Evolutionary conservation across 192 early-diverging fungal species (phyloP).

Genomic region (Cetraspora pellucida): DNA sequence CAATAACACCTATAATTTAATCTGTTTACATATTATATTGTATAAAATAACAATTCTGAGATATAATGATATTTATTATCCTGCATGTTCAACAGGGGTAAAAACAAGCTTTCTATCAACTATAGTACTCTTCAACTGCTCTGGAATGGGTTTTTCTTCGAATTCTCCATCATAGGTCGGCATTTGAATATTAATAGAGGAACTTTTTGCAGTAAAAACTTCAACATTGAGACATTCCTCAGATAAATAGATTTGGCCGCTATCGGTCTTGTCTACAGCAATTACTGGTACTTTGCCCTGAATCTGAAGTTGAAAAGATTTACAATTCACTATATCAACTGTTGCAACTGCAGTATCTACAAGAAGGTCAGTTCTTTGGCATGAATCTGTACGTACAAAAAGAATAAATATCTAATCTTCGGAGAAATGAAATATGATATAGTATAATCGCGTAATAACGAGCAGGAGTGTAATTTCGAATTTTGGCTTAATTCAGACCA

Average conservation of each 20-base stretch:
- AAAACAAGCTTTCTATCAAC: conserved; percentile 81
- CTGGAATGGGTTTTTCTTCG: conserved; percentile 85
- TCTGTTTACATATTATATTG: too few relatives aligned
- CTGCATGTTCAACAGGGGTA: conserved; percentile 82
- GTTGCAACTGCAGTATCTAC: conserved; percentile 83
- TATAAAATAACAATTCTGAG: too few relatives aligned
- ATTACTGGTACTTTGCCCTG: conserved; percentile 82
- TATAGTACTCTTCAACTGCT: conserved; percentile 91
- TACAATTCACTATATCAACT: conserved; percentile 89
- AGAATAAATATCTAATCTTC: neutral
- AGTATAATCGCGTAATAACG: too few relatives aligned
- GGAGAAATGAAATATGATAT: neutral
- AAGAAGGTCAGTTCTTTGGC: conserved; percentile 84
- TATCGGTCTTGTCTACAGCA: conserved; percentile 91
- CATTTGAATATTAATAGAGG: conserved; percentile 86
- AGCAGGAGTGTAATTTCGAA: too few relatives aligned
- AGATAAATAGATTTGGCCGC: conserved; percentile 87
- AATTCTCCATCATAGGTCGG: conserved; percentile 63
- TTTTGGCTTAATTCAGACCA: too few relatives aligned
- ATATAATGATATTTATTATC: too few relatives aligned
- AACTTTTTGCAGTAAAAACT: conserved; percentile 92
- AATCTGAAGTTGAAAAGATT: conserved; percentile 85
- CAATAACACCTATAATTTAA: too few relatives aligned
- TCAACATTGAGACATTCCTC: conserved; percentile 74
- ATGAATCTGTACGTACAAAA: conserved; percentile 62